Base-by-base conservation (phyloP, 257 asterid species). In the Avicennia marina region DNA sequence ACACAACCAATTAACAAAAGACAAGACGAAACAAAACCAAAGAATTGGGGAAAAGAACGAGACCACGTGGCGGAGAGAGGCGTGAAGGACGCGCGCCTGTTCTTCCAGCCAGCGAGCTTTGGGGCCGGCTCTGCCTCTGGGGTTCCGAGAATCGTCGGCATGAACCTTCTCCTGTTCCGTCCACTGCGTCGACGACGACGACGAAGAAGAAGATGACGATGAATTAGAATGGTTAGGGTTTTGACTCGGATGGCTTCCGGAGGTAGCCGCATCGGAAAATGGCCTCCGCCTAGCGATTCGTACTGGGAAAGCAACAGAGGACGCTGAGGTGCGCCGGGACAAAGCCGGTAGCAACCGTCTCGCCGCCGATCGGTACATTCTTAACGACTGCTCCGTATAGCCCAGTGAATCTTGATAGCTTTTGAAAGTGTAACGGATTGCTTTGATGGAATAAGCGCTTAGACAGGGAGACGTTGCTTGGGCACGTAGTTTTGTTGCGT, bases 61-160 rank as follows among this genome's bases (percentile, higher is more conserved):
- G 44, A 90, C 98, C 90, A 87, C 96, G 72, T 87, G 94, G 60
- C 53, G 58, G 27, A 85, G 86, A 27, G 96, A 83, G 11, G 96
- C 95, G n/a, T 61, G 75, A 55, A 90, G 90, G 65, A 87, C 94
- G 25, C 88, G 90, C 51, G 80, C 90, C 69, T 87, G 88, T 60
- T 85, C 86, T 42, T 85, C 89, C 63, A 76, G 77, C 83, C 91
- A 85, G 27, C 72, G 79, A 66, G 84, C 68, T 67, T 68, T 82
- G 36, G 75, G 82, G 39, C 67, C 48, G 1, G 72, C 42, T 12
- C 67, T 20, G 56, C 59, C 53, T 68, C 81, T 72, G 16, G 81
- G 52, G 33, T 62, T 75, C 63, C 60, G 64, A 2, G 21, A 20
- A 10, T 54, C 21, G 26, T 16, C 20, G 11, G 10, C 32, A 11